Percentiles rank a stretch among this genome's conserved stretches.
Conservation (phyloP, 31 red algal genomes). For the Endocladia muricata region DNA sequence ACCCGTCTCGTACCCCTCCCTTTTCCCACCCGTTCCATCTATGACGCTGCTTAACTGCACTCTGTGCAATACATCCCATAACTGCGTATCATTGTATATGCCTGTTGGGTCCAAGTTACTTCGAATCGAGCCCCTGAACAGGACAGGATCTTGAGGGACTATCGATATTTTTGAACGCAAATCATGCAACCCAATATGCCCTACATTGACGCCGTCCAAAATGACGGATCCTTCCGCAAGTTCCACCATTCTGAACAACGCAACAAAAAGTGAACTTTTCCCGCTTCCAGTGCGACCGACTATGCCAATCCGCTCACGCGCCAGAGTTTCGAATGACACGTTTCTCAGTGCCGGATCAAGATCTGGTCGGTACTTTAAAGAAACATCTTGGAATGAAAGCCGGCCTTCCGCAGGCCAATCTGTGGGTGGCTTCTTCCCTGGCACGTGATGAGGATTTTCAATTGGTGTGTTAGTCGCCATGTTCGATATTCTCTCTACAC, state of each 20-base stretch:
- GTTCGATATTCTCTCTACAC: constrained; percentile 54
- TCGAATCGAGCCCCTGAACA: constrained; percentile 88
- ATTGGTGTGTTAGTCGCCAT: constrained; percentile 35
- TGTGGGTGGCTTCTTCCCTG: not conserved
- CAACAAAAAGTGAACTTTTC: constrained; percentile 75
- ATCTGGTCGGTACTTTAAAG: constrained; percentile 78
- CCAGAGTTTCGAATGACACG: constrained; percentile 51
- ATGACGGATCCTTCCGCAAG: constrained; percentile 53
- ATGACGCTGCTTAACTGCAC: constrained; percentile 44
- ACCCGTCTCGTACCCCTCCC: constrained; percentile 19
- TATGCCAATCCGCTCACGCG: constrained; percentile 53
- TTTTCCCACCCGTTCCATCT: constrained; percentile 20
- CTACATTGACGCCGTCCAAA: constrained; percentile 85
- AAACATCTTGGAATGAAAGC: constrained; percentile 66
- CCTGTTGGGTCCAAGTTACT: constrained; percentile 79
- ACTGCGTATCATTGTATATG: constrained; percentile 34
- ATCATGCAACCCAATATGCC: constrained; percentile 55
- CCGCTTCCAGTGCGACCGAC: constrained; percentile 90
- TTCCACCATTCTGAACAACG: constrained; percentile 84
- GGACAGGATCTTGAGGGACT: constrained; percentile 84
- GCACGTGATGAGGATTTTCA: not conserved
- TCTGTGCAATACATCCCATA: constrained; percentile 49
- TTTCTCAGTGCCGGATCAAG: constrained; percentile 65
- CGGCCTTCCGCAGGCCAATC: constrained; percentile 64
- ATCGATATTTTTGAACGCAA: constrained; percentile 78